Conservation (phyloP, 257 asterid genomes). For the Craterostigma plantagineum region DNA sequence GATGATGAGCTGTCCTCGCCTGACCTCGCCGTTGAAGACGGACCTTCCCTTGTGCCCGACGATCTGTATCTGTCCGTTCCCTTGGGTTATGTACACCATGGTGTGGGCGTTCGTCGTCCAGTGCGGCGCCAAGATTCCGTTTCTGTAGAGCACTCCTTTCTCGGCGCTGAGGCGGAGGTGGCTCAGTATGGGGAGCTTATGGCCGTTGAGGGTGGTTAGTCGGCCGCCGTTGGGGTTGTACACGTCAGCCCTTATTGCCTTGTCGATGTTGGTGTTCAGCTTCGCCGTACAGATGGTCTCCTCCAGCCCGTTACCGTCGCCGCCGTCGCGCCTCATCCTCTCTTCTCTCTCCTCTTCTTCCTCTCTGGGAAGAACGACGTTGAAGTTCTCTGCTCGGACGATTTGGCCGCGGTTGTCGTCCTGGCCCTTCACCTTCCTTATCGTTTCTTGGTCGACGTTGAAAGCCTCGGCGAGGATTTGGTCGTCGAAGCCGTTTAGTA, state of each 20-base stretch:
- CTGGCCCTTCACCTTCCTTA: conserved; percentile 14
- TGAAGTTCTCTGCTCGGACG: conserved; percentile 21
- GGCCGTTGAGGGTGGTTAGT: conserved; percentile 33
- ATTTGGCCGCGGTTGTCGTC: conserved; percentile 35
- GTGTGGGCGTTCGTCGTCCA: conserved; percentile 38
- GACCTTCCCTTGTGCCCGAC: conserved; percentile 29
- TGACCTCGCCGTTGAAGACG: conserved; percentile 29
- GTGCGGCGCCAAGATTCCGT: conserved; percentile 34
- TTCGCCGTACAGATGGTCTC: conserved; percentile 31
- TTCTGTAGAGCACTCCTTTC: conserved; percentile 42
- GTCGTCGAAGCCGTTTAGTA: conserved; percentile 23
- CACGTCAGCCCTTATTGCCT: conserved; percentile 18
- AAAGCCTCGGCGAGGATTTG: conserved; percentile 22
- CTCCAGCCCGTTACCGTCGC: conserved; percentile 26
- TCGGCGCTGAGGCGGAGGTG: conserved; percentile 37
- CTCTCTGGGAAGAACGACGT: conserved; percentile 16
- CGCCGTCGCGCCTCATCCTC: not conserved
- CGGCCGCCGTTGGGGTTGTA: conserved; percentile 52
- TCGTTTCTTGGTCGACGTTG: conserved; percentile 10
- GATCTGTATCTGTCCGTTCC: conserved; percentile 37
- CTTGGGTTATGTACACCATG: conserved; percentile 25
- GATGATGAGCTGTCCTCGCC: conserved; percentile 30
- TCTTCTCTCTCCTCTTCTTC: conserved; percentile 8
- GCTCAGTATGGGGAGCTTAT: conserved; percentile 29
- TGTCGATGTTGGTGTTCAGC: conserved; percentile 26